Base-by-base conservation (phyloP, 176 grass and related monocot species). In the Carex kokanica region DNA sequence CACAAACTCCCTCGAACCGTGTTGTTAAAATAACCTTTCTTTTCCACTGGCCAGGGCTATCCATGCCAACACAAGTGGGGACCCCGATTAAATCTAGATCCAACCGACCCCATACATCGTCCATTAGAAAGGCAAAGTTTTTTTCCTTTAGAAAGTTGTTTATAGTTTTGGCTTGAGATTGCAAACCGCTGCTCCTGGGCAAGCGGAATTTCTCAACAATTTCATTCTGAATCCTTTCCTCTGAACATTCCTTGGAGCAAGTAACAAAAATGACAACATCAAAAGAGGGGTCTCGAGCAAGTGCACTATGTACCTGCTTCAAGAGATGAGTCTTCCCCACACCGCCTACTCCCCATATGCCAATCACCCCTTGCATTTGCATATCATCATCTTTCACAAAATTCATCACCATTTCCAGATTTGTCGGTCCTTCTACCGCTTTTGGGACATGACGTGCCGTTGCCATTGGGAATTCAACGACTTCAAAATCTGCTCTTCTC, bases 21-120 rank as follows among this genome's bases (percentile, higher is more conserved):
- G 89, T 84, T 41, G 93, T 88, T 78, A 93, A 20, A 0, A 96
- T 43, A 17, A 88, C 24, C 67, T 96, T 96, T 67, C 91, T 77
- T 47, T 82, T 82, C 36, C 43, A 51, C 49, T 93, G 88, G 74
- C 62, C 29, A 0, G 79, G 80, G 81, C 13, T 61, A 18, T 78
- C 64, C 55, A 65, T 55, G 17, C 85, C 88, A 17, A 84, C 17
- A 0, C 80, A 84, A 47, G 84, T 74, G 27, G 93, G 93, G 27
- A 95, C 78, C 81, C 90, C 93, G 18, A 95, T 72, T 75, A 82
- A 78, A 78, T 92, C 84, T 45, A 92, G 73, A 87, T 95, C 88
- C 18, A 87, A 52, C 49, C 11, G 56, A 15, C 57, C 58, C 85
- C 88, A 87, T 29, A 90, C 25, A 63, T 87, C 78, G 43, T 90